A percentile compares a stretch with the other conserved stretches of the same genome.
Conservation (phyloP, 345 rosid genomes). For the Iberis pinnata region DNA sequence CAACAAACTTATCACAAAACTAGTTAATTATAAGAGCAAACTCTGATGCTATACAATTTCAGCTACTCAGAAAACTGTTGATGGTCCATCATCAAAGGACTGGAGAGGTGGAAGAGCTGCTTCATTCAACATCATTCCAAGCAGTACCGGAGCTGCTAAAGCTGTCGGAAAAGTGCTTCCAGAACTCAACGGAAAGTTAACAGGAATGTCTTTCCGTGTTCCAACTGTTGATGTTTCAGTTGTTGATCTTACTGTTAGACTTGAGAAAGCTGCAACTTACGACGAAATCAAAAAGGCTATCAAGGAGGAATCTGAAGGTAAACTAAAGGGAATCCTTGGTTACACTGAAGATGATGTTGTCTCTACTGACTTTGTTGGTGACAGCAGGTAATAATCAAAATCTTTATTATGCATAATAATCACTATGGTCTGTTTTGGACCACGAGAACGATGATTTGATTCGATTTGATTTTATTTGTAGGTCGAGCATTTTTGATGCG, state of each 20-base stretch:
- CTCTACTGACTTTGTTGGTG: too few relatives aligned
- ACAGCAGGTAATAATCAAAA: too few relatives aligned
- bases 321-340: slow-evolving; percentile 49
- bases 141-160: slow-evolving; percentile 96
- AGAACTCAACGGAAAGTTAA: background rate
- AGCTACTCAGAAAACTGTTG: slow-evolving; percentile 53
- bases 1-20: background rate
- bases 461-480: too few relatives aligned
- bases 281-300: slow-evolving; percentile 65
- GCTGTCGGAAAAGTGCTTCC: slow-evolving; percentile 90
- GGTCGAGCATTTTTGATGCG: too few relatives aligned
- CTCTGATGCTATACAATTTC: background rate
- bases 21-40: background rate
- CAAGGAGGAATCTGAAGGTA: slow-evolving; percentile 72
- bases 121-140: slow-evolving; percentile 89
- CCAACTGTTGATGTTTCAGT: slow-evolving; percentile 88
- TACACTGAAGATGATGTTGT: too few relatives aligned
- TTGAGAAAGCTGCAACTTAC: slow-evolving; percentile 62
- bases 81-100: slow-evolving; percentile 56
- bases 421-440: too few relatives aligned
- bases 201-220: slow-evolving; percentile 31
- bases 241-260: slow-evolving; percentile 82
- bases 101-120: slow-evolving; percentile 99
- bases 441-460: too few relatives aligned
- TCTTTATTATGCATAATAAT: too few relatives aligned